Conservation (phyloP, 2,329 filamentous ascomycete species). For the Cordyceps tenuipes region DNA sequence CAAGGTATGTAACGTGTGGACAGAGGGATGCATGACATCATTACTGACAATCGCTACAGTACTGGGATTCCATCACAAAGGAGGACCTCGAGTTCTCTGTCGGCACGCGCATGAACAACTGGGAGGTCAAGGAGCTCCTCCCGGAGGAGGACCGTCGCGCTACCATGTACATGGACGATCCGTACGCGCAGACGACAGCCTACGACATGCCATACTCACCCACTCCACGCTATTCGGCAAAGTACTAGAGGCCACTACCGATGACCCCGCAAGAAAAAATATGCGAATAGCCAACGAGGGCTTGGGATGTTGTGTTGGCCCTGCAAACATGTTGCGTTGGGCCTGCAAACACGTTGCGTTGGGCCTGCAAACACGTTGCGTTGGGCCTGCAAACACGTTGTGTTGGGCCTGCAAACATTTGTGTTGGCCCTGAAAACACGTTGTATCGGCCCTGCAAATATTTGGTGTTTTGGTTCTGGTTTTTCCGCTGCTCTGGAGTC, state of each 20-base stretch:
- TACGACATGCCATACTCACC: conserved; percentile 47
- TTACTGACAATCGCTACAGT: conserved; percentile 42
- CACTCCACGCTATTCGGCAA: conserved; percentile 34
- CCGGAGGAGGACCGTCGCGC: conserved; percentile 70
- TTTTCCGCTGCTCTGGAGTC: background rate
- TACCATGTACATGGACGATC: conserved; percentile 64
- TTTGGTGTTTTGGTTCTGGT: background rate
- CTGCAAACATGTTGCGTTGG: too few relatives aligned
- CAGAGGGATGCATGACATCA: background rate
- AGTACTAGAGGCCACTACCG: conserved; percentile 29
- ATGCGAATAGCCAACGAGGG: background rate
- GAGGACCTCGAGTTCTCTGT: conserved; percentile 98
- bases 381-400: background rate
- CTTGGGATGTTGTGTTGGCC: too few relatives aligned
- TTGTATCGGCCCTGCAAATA: background rate
- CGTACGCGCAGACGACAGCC: conserved; percentile 47
- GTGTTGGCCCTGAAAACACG: background rate
- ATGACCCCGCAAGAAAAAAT: background rate
- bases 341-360: background rate
- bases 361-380: too few relatives aligned
- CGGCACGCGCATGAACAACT: conserved; percentile 89
- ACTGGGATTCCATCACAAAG: conserved; percentile 98
- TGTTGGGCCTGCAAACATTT: background rate
- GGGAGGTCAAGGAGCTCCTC: conserved; percentile 92
- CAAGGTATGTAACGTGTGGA: conserved; percentile 56